A percentile compares a stretch with the other conserved stretches of the same genome.
Evolutionary conservation across 2,329 filamentous ascomycete genomes (phyloP).

Genomic region (Cordyceps cicadae): DNA sequence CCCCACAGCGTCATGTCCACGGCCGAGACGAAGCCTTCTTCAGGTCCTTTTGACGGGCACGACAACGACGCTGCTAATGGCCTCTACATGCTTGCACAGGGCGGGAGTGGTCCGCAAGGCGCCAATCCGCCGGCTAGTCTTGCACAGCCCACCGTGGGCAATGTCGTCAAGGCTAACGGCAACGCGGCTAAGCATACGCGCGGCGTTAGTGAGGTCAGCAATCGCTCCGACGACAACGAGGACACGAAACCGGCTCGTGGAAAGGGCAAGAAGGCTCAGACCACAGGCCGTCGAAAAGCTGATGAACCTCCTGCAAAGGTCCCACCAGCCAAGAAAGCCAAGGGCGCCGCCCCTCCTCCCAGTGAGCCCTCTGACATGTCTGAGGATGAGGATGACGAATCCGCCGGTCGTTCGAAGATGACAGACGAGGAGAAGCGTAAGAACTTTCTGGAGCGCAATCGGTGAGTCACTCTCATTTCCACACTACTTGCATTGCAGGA

Average conservation of each 20-base stretch:
- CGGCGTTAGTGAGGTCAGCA: slow-evolving; percentile 60
- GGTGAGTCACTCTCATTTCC: slow-evolving; percentile 47
- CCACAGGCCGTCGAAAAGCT: slow-evolving; percentile 70
- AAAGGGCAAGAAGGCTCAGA: slow-evolving; percentile 59
- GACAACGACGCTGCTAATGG: slow-evolving; percentile 95
- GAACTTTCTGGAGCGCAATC: slow-evolving; percentile 93
- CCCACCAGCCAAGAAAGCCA: slow-evolving; percentile 61
- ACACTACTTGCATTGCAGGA: not conserved
- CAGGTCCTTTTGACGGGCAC: slow-evolving; percentile 73
- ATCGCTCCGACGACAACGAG: slow-evolving; percentile 65
- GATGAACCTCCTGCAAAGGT: slow-evolving; percentile 58
- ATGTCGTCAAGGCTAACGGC: slow-evolving; percentile 36
- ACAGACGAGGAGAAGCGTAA: slow-evolving; percentile 97
- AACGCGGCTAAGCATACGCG: slow-evolving; percentile 38
- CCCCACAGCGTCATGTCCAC: slow-evolving; percentile 36
- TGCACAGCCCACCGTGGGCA: slow-evolving; percentile 36
- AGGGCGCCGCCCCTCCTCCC: slow-evolving; percentile 28
- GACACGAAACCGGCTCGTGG: slow-evolving; percentile 57
- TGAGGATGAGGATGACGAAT: slow-evolving; percentile 47
- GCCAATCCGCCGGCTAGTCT: slow-evolving; percentile 35
- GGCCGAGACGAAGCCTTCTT: slow-evolving; percentile 40
- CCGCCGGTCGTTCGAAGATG: slow-evolving; percentile 68
- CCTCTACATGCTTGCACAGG: slow-evolving; percentile 79
- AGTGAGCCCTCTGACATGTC: slow-evolving; percentile 31
- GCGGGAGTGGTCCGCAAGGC: slow-evolving; percentile 52